phyloP scores from a whole-genome alignment of 2,329 filamentous ascomycete genomes.

The Sporothrix sp. region DNA sequence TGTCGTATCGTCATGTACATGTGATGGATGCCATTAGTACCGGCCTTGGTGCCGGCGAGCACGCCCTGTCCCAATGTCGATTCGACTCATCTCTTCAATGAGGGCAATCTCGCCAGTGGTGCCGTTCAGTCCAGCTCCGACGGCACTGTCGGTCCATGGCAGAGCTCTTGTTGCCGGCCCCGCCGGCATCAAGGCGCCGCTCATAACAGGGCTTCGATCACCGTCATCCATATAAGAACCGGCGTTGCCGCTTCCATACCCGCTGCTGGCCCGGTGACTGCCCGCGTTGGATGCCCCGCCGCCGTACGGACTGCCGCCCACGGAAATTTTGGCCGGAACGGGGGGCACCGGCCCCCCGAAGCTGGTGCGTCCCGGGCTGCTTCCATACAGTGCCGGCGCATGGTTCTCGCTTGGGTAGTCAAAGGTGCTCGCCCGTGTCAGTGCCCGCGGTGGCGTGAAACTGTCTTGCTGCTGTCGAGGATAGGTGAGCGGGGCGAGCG shows the following conservation, averaged over 20 bases:
- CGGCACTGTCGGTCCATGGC: conserved; percentile 12
- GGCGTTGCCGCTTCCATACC: conserved; percentile 1
- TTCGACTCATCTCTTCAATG: conserved; percentile 60
- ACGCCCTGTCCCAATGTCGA: conserved; percentile 54
- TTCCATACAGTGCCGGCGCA: conserved; percentile 26
- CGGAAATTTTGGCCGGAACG: conserved; percentile 61
- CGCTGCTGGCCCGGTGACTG: conserved; percentile 3
- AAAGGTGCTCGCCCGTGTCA: conserved; percentile 40
- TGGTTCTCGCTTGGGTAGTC: conserved; percentile 47
- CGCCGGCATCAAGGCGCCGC: conserved; percentile 20
- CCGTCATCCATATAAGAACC: not conserved
- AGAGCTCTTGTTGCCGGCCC: not conserved
- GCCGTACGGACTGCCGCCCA: conserved; percentile 23
- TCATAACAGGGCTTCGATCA: conserved; percentile 23
- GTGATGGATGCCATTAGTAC: conserved; percentile 8
- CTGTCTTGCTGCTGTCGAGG: conserved; percentile 40
- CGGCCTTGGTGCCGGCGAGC: conserved; percentile 36
- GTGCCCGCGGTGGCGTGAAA: conserved; percentile 35
- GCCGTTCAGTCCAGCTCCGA: conserved; percentile 25
- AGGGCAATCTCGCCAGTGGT: conserved; percentile 46
- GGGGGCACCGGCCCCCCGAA: conserved; percentile 38
- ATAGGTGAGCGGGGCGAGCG: conserved; percentile 43
- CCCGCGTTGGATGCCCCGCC: not conserved
- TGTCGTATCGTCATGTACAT: too few species aligned
- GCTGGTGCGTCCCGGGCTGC: conserved; percentile 20